Evolutionary conservation across 2,329 filamentous ascomycete genomes (phyloP).

Genomic region (Hymenoscyphus fructigenus): DNA sequence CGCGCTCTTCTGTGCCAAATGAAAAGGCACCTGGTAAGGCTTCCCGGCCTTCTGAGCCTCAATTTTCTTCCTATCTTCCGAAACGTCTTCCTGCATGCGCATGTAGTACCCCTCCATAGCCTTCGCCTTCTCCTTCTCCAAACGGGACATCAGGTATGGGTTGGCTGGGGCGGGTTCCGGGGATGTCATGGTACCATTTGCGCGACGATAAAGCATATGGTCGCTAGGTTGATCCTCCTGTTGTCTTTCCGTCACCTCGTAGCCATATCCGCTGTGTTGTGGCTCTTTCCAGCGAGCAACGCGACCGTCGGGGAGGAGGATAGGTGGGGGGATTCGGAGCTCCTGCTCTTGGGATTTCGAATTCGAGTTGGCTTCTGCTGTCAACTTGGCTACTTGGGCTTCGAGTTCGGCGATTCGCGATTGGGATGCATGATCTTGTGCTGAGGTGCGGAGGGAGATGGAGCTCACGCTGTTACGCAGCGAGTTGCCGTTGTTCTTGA

Average conservation of each 20-base stretch:
- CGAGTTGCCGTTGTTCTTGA: constrained; percentile 28
- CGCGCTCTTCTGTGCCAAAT: neutral
- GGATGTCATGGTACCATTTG: too few species aligned
- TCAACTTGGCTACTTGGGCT: constrained; percentile 12
- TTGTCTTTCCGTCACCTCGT: neutral
- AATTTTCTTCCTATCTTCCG: too few species aligned
- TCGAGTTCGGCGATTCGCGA: constrained; percentile 25
- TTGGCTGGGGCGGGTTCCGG: too few species aligned
- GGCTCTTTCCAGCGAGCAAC: neutral
- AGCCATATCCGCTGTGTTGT: neutral
- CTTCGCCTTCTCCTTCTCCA: too few species aligned
- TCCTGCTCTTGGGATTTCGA: neutral
- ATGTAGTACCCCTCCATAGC: neutral
- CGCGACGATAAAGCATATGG: too few species aligned
- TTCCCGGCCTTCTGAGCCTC: neutral
- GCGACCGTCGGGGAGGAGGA: neutral
- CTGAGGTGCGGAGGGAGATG: constrained; percentile 21
- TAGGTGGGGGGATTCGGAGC: neutral
- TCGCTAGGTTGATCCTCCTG: neutral
- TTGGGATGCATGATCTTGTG: constrained; percentile 17
- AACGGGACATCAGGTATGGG: too few species aligned
- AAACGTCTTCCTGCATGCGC: too few species aligned
- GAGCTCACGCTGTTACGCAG: constrained; percentile 26
- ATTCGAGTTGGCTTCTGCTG: neutral
- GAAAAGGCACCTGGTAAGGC: neutral